Conservation (phyloP, 1,139 yeast species). For the Diutina sp. region DNA sequence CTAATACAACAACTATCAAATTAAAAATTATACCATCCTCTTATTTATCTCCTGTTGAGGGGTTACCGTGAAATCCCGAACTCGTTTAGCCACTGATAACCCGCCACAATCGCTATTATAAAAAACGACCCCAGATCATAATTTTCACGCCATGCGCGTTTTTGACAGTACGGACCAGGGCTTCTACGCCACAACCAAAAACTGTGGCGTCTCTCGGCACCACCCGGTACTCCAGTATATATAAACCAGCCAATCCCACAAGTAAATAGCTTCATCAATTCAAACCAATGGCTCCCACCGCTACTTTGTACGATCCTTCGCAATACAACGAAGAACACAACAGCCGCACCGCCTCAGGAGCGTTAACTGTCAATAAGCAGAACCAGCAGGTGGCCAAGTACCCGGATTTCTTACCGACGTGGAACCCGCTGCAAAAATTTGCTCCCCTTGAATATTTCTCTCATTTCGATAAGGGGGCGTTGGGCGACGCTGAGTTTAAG, state of each 20-base stretch:
- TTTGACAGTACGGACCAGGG: too few species aligned
- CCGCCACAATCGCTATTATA: too few species aligned
- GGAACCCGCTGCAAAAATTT: conserved; percentile 31
- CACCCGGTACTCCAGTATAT: not conserved
- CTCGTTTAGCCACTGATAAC: too few species aligned
- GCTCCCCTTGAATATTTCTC: conserved; percentile 35
- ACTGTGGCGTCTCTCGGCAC: not conserved
- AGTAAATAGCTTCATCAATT: not conserved
- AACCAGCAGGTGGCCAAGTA: conserved; percentile 12
- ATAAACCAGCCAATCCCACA: not conserved
- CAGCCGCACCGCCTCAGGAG: conserved; percentile 12
- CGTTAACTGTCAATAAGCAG: conserved; percentile 15
- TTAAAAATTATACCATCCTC: too few species aligned
- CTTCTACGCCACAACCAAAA: too few species aligned
- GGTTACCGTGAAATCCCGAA: too few species aligned
- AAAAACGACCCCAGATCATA: too few species aligned
- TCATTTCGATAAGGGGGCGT: conserved; percentile 21
- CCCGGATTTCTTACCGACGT: conserved; percentile 37
- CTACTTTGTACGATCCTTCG: conserved; percentile 1
- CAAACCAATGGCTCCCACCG: not conserved
- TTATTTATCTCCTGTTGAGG: too few species aligned
- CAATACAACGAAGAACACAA: conserved; percentile 2
- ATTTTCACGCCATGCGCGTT: too few species aligned
- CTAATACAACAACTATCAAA: too few species aligned
- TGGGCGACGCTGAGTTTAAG: not conserved